phyloP scores from a whole-genome alignment of 371 early-diverging fungal species.

The Rhizopus arrhizus region DNA sequence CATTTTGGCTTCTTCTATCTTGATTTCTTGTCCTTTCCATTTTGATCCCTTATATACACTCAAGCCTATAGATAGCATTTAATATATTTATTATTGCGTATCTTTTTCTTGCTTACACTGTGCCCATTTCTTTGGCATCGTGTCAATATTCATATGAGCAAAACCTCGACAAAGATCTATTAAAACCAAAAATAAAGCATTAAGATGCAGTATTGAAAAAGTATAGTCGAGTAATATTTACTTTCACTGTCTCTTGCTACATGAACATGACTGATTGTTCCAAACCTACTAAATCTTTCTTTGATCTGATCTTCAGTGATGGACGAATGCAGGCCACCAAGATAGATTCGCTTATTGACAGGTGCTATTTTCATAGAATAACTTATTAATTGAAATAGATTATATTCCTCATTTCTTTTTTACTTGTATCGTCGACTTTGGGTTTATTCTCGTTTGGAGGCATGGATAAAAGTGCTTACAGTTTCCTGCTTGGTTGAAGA shows the following conservation, averaged over 20 bases:
- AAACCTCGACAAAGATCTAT: slow-evolving; percentile 71
- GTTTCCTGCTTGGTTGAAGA: not conserved
- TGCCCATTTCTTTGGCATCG: slow-evolving; percentile 65
- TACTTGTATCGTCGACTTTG: slow-evolving; percentile 8
- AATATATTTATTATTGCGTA: slow-evolving; percentile 13
- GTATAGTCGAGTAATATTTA: not conserved
- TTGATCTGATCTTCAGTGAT: slow-evolving; percentile 60
- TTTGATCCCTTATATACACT: slow-evolving; percentile 77
- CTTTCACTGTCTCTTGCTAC: slow-evolving; percentile 51
- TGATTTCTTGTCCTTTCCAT: slow-evolving; percentile 81
- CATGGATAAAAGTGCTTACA: not conserved
- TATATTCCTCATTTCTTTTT: too few species aligned
- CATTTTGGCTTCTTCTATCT: slow-evolving; percentile 79
- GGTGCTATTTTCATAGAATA: slow-evolving; percentile 13
- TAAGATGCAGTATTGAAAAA: too few species aligned
- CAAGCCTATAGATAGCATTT: slow-evolving; percentile 50
- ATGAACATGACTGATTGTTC: slow-evolving; percentile 55
- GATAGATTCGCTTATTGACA: slow-evolving; percentile 67
- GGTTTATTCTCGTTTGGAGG: not conserved
- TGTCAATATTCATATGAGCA: slow-evolving; percentile 70
- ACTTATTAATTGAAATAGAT: not conserved
- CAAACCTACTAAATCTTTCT: slow-evolving; percentile 75
- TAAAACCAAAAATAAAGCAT: too few species aligned
- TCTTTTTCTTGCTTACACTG: slow-evolving; percentile 51
- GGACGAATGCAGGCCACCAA: slow-evolving; percentile 72